Evolutionary conservation across 2,329 filamentous ascomycete genomes (phyloP), one percentile per base, ranked within the genome.

Genomic region (Chrysoporthe puriensis): DNA sequence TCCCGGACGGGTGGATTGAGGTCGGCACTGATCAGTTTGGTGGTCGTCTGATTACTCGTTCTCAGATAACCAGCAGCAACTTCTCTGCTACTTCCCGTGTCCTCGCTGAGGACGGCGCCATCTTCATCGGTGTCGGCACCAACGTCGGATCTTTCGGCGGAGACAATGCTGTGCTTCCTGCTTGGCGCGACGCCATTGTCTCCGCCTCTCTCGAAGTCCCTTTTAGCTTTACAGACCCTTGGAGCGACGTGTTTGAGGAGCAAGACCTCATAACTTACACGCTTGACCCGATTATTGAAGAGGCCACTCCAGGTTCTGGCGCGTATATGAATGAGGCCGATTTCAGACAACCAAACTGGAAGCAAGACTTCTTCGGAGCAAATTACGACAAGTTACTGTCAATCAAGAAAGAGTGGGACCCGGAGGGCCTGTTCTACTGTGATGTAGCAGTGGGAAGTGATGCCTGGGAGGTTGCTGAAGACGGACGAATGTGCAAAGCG

Each of bases 261-360:
- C 77, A 77, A 64, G 64, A 63, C 34, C 72, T 71, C 42, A 77
- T 78, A 68, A 78, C 77, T 9, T 63, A 77, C 58, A 68, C 74
- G 67, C 70, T 77, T 52, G 72, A 77, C 66, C 76, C 76, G 0
- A 44, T 70, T 40, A 61, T 76, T 32, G 72, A 74, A 34, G 74
- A 71, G 6, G 75, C 77, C 6, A 79, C 81, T 0, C 81, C 81
- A 3, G 80, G 77, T 1, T 75, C 75, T 1, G 83, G 83, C 4
- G 77, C 81, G 4, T 86, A 86, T 70, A 73, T 84, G 72, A 86
- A 85, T 69, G 85, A 88, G 77, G 82, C 78, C 2, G 82, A 86
- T 73, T 80, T 83, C 54, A 77, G 79, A 67, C 79, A 86, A 73
- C 79, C 79, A 1, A 71, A 82, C 65, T 86, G 78, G 71, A 76